Conservation (phyloP, 1,284 basidiomycete genomes). For the Cystobasidium sp. region DNA sequence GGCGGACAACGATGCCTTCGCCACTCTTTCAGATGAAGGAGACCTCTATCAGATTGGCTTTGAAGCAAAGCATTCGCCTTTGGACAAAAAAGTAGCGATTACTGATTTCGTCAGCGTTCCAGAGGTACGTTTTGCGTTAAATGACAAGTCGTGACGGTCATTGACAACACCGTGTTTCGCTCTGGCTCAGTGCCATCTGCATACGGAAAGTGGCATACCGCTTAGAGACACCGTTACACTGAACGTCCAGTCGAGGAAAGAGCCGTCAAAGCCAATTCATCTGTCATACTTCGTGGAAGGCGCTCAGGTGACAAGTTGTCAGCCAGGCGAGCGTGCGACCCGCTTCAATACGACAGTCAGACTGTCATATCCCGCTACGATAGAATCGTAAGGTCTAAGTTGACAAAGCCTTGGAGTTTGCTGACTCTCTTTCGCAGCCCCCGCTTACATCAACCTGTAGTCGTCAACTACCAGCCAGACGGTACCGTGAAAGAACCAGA, state of each 20-base stretch:
- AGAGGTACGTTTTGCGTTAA: conserved; percentile 7
- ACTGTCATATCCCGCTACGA: conserved; percentile 11
- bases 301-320: conserved; percentile 11
- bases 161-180: background rate
- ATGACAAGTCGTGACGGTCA: background rate
- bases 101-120: conserved; percentile 39
- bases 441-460: conserved; percentile 15
- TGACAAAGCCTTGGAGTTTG: background rate
- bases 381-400: conserved; percentile 21
- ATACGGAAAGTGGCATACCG: background rate
- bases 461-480: conserved; percentile 32
- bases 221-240: conserved; percentile 25
- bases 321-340: conserved; percentile 19
- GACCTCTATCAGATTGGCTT: conserved; percentile 42
- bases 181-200: conserved; percentile 22
- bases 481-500: conserved; percentile 40
- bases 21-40: conserved; percentile 28
- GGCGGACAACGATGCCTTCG: conserved; percentile 12
- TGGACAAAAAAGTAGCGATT: background rate
- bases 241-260: conserved; percentile 14
- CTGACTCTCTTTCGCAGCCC: conserved; percentile 7
- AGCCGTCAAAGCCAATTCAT: background rate
- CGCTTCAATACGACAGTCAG: conserved; percentile 35
- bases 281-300: conserved; percentile 23
- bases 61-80: conserved; percentile 1